These are phyloP conservation scores for Ulvella scutata DNA, from an alignment of 139 green algal genomes.

Conservation along the genomic window DNA sequence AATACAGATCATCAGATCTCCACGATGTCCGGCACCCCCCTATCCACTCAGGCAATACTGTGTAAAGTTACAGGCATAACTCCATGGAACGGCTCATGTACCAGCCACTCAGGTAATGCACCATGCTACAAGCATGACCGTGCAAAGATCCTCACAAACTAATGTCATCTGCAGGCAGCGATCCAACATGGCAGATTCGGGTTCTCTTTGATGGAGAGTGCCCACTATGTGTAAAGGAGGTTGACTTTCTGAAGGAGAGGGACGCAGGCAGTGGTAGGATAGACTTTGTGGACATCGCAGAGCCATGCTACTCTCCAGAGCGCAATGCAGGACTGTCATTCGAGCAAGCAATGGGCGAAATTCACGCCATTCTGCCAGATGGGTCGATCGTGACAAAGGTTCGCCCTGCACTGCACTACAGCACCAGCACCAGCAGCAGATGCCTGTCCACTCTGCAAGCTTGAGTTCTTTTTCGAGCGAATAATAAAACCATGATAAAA, in stretches of 20 bases:
- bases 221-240: constrained; percentile 82
- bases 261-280: constrained; percentile 51
- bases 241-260: constrained; percentile 69
- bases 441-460: too few relatives aligned
- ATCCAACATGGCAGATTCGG: constrained; percentile 42
- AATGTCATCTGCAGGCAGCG: background rate
- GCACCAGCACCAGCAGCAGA: too few relatives aligned
- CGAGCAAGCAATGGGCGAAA: constrained; percentile 67
- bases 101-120: too few relatives aligned
- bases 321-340: constrained; percentile 66
- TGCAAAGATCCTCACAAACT: too few relatives aligned
- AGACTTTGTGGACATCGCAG: constrained; percentile 82
- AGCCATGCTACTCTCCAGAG: constrained; percentile 35
- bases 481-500: too few relatives aligned
- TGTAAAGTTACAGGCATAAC: too few relatives aligned
- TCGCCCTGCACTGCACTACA: background rate
- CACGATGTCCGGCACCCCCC: too few relatives aligned
- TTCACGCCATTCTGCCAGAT: constrained; percentile 73
- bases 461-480: too few relatives aligned
- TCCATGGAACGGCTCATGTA: too few relatives aligned
- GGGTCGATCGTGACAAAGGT: constrained; percentile 50
- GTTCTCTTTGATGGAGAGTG: constrained; percentile 83
- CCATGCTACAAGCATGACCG: too few relatives aligned
- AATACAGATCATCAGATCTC: too few relatives aligned
- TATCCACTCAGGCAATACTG: too few relatives aligned